Percentiles rank a stretch among this genome's conserved stretches.
Conservation (phyloP, 257 asterid genomes). For the Plantago ovata region DNA sequence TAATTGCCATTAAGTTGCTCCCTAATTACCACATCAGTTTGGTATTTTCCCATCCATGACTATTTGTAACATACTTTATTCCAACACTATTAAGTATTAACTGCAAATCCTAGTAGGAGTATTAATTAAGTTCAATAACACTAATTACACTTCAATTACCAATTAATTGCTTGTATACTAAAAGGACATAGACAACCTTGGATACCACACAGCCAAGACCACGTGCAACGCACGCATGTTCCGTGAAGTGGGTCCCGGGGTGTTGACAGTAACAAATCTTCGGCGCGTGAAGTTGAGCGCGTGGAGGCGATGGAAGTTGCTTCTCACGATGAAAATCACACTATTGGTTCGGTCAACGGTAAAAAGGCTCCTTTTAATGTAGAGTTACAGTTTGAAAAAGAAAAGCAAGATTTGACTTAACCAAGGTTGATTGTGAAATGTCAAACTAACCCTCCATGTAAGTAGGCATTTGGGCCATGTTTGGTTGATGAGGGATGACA, state of each 20-base stretch:
- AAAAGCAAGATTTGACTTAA: conserved; percentile 37
- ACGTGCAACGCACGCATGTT: conserved; percentile 51
- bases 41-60: conserved; percentile 13
- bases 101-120: no score
- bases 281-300: conserved; percentile 15
- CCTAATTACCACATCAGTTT: neutral
- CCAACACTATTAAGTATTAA: conserved; percentile 6
- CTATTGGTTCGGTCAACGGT: conserved; percentile 43
- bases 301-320: conserved; percentile 8
- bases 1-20: conserved; percentile 4
- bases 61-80: conserved; percentile 10
- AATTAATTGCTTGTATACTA: no score
- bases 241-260: conserved; percentile 37
- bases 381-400: conserved; percentile 28
- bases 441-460: neutral
- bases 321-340: conserved; percentile 40
- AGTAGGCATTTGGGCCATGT: conserved; percentile 15
- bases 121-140: conserved; percentile 13
- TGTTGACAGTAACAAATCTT: neutral
- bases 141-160: neutral
- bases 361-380: conserved; percentile 32
- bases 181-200: conserved; percentile 23
- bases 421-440: conserved; percentile 17
- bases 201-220: conserved; percentile 25
- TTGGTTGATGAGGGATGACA: conserved; percentile 21